Evolutionary conservation across 345 rosid genomes (phyloP).

Genomic region (Eucalyptus cloeziana): DNA sequence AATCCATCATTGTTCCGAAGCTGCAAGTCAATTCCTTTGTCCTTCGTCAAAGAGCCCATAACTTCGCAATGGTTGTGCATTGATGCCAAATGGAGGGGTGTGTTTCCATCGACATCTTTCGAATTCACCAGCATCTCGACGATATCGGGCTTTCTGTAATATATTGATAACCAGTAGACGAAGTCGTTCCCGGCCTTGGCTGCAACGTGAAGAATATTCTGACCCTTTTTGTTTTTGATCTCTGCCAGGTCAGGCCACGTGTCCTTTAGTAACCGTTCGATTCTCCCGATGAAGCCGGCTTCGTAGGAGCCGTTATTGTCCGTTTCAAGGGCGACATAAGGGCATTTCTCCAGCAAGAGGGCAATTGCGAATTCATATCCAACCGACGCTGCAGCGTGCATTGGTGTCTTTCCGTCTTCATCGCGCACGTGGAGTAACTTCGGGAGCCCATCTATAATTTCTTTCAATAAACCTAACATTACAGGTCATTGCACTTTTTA

Average conservation of each 20-base stretch:
- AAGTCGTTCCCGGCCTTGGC: neutral
- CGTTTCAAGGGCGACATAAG: neutral
- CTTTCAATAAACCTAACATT: no score
- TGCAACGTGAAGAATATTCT: neutral
- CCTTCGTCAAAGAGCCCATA: neutral
- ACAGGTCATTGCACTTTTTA: no score
- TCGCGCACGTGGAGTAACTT: no score
- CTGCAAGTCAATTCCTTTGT: neutral
- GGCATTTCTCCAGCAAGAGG: neutral
- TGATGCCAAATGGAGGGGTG: neutral
- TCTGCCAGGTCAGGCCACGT: neutral
- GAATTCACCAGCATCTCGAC: neutral
- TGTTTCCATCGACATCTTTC: neutral
- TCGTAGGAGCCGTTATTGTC: neutral
- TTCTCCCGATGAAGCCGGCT: accelerated
- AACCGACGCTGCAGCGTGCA: no score
- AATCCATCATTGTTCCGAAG: neutral
- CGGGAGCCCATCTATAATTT: no score
- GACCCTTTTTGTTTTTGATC: neutral
- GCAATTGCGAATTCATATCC: no score
- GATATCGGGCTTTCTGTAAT: no score
- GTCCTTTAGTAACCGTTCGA: accelerated
- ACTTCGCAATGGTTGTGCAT: neutral
- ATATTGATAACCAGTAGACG: neutral
- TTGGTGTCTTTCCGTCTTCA: no score